Evolutionary conservation across 2,329 filamentous ascomycete species (phyloP).

Genomic region (Falciphora oryzae): DNA sequence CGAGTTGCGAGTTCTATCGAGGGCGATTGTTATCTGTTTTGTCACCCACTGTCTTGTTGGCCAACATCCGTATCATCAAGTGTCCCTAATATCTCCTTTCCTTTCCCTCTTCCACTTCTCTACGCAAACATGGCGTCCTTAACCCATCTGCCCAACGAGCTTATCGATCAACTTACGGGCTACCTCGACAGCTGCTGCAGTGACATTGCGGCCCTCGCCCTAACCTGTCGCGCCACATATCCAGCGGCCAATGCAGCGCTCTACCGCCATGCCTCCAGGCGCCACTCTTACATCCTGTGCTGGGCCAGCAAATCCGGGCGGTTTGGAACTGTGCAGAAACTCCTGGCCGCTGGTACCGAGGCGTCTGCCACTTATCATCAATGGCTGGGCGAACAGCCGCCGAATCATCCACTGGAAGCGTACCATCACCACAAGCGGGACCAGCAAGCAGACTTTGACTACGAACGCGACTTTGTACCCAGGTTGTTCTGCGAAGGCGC

Average conservation of each 20-base stretch:
- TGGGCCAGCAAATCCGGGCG: background rate
- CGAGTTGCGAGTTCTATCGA: background rate
- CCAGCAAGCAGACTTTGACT: background rate
- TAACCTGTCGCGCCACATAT: background rate
- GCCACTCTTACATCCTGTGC: background rate
- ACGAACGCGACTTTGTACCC: background rate
- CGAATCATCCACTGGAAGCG: too few species aligned
- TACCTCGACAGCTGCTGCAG: background rate
- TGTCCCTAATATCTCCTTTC: too few species aligned
- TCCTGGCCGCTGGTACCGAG: background rate
- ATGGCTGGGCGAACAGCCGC: background rate
- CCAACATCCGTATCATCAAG: too few species aligned
- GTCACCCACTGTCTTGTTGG: too few species aligned
- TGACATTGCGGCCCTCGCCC: background rate
- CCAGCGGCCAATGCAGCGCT: background rate
- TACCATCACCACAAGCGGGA: background rate
- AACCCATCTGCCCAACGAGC: background rate
- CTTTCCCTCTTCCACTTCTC: too few species aligned
- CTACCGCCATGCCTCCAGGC: background rate
- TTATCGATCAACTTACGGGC: background rate
- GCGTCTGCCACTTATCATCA: background rate
- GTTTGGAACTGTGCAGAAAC: background rate
- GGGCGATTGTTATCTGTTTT: too few species aligned
- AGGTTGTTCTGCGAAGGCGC: background rate
- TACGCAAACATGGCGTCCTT: background rate